A percentile compares a stretch with the other conserved stretches of the same genome.
Evolutionary conservation across 2,329 filamentous ascomycete genomes (phyloP).

Genomic region (Zasmidium cellare): DNA sequence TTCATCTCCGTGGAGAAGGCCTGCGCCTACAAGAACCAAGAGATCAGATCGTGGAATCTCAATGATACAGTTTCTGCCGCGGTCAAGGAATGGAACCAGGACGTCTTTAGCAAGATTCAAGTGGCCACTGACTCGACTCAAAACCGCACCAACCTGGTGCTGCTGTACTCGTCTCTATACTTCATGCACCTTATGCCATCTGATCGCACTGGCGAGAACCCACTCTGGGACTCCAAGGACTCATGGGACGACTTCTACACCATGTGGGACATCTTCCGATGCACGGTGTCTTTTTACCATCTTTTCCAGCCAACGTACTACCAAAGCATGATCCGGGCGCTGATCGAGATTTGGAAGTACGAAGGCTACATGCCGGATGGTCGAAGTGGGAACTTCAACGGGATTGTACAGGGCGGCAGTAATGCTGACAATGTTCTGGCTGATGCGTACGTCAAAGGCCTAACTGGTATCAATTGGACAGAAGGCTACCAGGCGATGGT

Average conservation of each 20-base stretch:
- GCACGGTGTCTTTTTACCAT: slow-evolving; percentile 64
- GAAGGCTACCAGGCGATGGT: slow-evolving; percentile 36
- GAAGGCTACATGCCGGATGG: slow-evolving; percentile 40
- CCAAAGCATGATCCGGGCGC: slow-evolving; percentile 64
- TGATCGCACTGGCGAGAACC: slow-evolving; percentile 71
- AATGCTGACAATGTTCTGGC: slow-evolving; percentile 39
- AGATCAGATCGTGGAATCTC: slow-evolving; percentile 50
- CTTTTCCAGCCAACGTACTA: slow-evolving; percentile 63
- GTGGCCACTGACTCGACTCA: slow-evolving; percentile 54
- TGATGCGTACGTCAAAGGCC: slow-evolving; percentile 37
- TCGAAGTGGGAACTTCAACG: slow-evolving; percentile 36
- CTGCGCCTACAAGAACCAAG: slow-evolving; percentile 57
- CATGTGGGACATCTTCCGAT: slow-evolving; percentile 66
- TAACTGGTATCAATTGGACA: slow-evolving; percentile 35
- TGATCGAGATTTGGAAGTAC: slow-evolving; percentile 64
- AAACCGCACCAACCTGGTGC: slow-evolving; percentile 56
- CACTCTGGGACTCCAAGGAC: slow-evolving; percentile 63
- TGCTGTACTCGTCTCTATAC: slow-evolving; percentile 69
- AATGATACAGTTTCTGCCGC: slow-evolving; percentile 32
- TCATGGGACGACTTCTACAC: slow-evolving; percentile 74
- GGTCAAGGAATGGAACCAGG: slow-evolving; percentile 60
- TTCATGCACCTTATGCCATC: slow-evolving; percentile 69
- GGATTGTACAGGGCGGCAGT: slow-evolving; percentile 36
- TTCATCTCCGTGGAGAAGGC: slow-evolving; percentile 65
- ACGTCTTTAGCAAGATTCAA: slow-evolving; percentile 62